Evolutionary conservation across 805 yeast genomes (phyloP).

Genomic region (Ogataea dorogensis): DNA sequence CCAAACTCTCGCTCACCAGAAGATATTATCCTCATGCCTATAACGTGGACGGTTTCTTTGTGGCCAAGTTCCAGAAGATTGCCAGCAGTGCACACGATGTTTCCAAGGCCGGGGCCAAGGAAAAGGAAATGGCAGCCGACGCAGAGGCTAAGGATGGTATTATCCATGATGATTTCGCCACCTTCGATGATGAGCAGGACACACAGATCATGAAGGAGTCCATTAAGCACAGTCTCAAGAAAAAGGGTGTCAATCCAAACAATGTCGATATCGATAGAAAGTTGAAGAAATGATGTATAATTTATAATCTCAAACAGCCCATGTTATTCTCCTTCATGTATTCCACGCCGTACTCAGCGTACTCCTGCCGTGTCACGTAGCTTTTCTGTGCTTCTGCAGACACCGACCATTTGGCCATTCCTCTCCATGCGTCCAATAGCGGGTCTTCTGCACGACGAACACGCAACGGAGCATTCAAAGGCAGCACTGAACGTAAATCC

Average conservation of each 20-base stretch:
- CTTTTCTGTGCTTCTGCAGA: conserved; percentile 42
- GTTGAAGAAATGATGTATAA: conserved; percentile 13
- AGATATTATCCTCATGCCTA: conserved; percentile 98
- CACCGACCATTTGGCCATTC: conserved; percentile 80
- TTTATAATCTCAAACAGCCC: conserved; percentile 42
- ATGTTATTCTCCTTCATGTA: conserved; percentile 82
- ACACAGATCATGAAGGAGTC: conserved; percentile 66
- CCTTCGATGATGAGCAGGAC: conserved; percentile 76
- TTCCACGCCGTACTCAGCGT: conserved; percentile 85
- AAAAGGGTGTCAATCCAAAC: conserved; percentile 72
- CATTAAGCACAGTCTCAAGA: conserved; percentile 61
- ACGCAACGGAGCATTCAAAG: conserved; percentile 58
- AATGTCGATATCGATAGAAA: conserved; percentile 32
- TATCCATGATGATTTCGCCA: conserved; percentile 83
- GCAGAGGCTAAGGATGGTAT: conserved; percentile 82
- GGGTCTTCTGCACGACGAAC: conserved; percentile 70
- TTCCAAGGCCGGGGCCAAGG: conserved; percentile 83
- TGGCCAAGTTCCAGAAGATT: conserved; percentile 91
- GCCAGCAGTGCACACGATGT: conserved; percentile 84
- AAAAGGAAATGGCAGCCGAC: conserved; percentile 79
- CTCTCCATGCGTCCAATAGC: conserved; percentile 83
- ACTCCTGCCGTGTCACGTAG: conserved; percentile 66
- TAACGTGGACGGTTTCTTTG: conserved; percentile 97
- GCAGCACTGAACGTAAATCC: conserved; percentile 72
- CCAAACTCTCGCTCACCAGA: conserved; percentile 75